phyloP scores from a whole-genome alignment of 176 grass and related monocot genomes.

The Oryza officinalis region DNA sequence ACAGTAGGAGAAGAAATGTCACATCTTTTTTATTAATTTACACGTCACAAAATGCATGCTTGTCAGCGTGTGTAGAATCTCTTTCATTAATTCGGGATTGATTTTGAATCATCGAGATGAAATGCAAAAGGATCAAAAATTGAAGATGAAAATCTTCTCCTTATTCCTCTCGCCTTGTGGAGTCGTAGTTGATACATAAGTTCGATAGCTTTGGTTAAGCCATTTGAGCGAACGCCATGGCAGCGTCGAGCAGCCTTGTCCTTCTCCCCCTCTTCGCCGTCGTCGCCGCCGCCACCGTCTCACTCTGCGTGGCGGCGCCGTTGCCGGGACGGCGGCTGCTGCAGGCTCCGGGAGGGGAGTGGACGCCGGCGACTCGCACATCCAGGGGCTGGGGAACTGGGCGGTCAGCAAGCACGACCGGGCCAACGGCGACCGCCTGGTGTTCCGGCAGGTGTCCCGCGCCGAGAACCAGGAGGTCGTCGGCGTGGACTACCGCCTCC shows the following conservation, averaged over 20 bases:
- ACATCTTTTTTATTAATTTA: not conserved
- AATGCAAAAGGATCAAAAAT: not conserved
- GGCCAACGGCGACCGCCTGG: not conserved
- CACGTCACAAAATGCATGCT: not conserved
- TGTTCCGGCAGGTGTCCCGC: not conserved
- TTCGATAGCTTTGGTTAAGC: not conserved
- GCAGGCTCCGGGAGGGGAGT: not conserved
- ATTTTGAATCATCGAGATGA: not conserved
- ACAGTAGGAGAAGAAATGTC: not conserved
- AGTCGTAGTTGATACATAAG: too few species aligned
- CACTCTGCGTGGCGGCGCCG: not conserved
- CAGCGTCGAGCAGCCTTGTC: not conserved
- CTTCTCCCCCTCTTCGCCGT: not conserved
- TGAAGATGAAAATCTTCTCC: not conserved
- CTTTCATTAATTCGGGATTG: not conserved
- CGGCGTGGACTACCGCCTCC: slow-evolving; percentile 4
- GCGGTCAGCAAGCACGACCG: not conserved
- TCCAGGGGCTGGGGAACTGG: not conserved
- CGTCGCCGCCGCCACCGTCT: not conserved
- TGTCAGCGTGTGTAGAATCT: not conserved
- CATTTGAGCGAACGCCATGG: not conserved
- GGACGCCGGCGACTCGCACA: not conserved
- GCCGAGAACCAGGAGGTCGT: not conserved
- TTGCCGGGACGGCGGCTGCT: not conserved
- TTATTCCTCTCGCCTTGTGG: not conserved